These are phyloP conservation scores for Trypanosoma theileri DNA, from an alignment of 208 protist species.

Conservation along the genomic window DNA sequence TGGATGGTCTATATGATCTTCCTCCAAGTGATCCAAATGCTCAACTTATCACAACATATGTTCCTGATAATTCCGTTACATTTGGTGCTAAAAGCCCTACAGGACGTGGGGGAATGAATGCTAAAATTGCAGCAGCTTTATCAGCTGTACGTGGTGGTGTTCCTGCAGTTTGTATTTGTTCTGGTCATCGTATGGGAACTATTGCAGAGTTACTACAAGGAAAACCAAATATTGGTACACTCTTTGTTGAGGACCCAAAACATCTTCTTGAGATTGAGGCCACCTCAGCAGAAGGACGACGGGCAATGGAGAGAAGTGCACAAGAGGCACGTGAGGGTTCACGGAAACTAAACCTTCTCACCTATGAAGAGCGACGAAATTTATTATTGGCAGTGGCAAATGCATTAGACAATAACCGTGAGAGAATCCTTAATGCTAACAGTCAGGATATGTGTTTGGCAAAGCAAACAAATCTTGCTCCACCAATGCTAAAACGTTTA, in stretches of 20 bases:
- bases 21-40: constrained; percentile 37
- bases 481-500: constrained; percentile 56
- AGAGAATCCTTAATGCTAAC: constrained; percentile 71
- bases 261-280: constrained; percentile 31
- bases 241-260: constrained; percentile 23
- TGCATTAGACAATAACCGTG: constrained; percentile 39
- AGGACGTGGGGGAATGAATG: constrained; percentile 40
- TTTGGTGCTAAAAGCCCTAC: constrained; percentile 26
- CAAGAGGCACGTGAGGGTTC: constrained; percentile 58
- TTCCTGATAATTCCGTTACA: constrained; percentile 13
- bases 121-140: constrained; percentile 33
- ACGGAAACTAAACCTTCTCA: constrained; percentile 37
- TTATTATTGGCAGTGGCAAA: constrained; percentile 62
- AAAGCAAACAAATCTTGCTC: constrained; percentile 32
- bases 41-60: constrained; percentile 23
- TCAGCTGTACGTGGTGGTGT: constrained; percentile 28
- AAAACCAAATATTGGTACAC: constrained; percentile 29
- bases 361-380: constrained; percentile 30
- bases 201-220: constrained; percentile 28
- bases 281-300: constrained; percentile 14
- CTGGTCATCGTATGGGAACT: constrained; percentile 26
- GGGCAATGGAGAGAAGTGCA: constrained; percentile 38
- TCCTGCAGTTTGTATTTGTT: constrained; percentile 31
- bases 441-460: constrained; percentile 59
- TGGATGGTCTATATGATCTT: constrained; percentile 48